Base-by-base conservation (phyloP, 768 basidiomycete genomes). In the Tylopilus rubrobrunneus region DNA sequence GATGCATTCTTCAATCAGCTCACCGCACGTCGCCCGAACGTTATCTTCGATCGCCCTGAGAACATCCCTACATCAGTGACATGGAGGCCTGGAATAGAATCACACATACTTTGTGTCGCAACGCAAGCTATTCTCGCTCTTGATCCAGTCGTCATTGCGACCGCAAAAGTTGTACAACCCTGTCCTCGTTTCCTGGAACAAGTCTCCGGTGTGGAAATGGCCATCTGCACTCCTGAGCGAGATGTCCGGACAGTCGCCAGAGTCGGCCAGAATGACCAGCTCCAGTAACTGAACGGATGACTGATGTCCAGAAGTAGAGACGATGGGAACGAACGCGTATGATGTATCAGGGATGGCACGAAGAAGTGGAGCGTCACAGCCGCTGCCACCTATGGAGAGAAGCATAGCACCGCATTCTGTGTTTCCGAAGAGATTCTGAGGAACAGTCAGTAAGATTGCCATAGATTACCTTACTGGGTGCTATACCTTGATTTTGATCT, bases 111-210 rank as follows among this genome's bases (percentile, higher is more conserved):
- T 84, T 47, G 89, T 89, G 62, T 91, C 88, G 62, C 88, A 89
- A 48, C 88, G 80, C 56, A 89, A 72, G 63, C 87, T 84, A 64
- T 81, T 87, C 64, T 87, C 85, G 36, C 83, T 84, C 73, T 90
- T 91, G 67, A 91, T 90, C 89, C 88, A 89, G 68, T 91, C 88
- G 60, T 91, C 88, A 56, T 88, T 82, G 41, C 89, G 81, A 27
- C 88, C 89, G 37, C 84, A 80, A 56, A 79, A 86, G 44, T 81
- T 64, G 64, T 85, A 90, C 59, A 70, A 72, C 0, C 85, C 85
- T 1, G 80, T 75, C 2, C 72, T 58, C 17, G 76, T 73, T 67
- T 87, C 83, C 62, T 81, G 78, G 74, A 90, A 91, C 17, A 91
- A 73, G 67, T 91, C 88, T 1, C 89, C 88, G 14, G 88, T 89